Evolutionary conservation across 2,329 filamentous ascomycete species (phyloP), one percentile per base, ranked within the genome.

Genomic region (Penicillium sp.): DNA sequence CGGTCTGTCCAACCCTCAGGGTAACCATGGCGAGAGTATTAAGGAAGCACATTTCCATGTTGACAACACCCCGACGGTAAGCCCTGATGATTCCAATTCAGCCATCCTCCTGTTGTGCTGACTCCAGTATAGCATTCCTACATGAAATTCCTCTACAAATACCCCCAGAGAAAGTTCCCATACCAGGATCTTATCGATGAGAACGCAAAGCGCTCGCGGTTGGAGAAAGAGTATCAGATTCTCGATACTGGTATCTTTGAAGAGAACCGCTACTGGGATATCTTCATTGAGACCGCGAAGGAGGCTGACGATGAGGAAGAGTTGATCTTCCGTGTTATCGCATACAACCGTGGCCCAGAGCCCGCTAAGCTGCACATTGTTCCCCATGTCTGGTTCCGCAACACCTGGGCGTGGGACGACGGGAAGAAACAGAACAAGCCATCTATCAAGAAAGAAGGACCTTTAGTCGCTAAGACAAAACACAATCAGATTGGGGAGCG

Each of bases 121-220:
- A 59, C 41, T 13, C 13, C 16, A 50, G 12, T 52, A 27, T 68
- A 91, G 88, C 91, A 96, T 72, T 95, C 92, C 25, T 97, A 97
- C 77, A 97, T 97, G 92, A 97, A 97, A 72, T 95, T 85, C 66
- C 84, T 97, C 59, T 97, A 97, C 81, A 97, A 97, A 72, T 95
- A 96, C 63, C 93, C 93, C 0, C 92, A 97, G 72, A 81, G 80
- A 62, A 83, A 86, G 56, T 97, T 97, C 64, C 93, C 92, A 2
- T 97, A 97, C 75, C 80, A 96, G 69, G 84, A 95, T 57, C 77
- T 97, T 39, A 75, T 95, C 57, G 77, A 88, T 56, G 89, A 95
- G 65, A 97, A 95, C 66, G 90, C 84, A 36, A 81, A 78, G 58
- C 82, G 91, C 57, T 79, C 80, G 48, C 88, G 86, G 69, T 69